Evolutionary conservation across 2,329 filamentous ascomycete species (phyloP).

Genomic region (Exophiala sideris): DNA sequence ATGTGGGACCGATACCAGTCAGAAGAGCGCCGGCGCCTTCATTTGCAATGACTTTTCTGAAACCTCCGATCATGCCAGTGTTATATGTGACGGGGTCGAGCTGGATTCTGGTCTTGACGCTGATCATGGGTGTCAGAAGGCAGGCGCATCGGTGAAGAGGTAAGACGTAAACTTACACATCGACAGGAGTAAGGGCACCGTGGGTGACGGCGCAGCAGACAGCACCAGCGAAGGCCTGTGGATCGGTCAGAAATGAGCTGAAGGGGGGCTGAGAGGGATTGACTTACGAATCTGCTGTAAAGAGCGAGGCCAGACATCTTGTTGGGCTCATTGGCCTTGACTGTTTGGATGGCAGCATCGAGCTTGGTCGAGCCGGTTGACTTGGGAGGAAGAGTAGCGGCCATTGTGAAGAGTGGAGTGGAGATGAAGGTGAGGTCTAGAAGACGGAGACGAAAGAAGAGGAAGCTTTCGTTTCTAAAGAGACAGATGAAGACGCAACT

Average conservation of each 20-base stretch:
- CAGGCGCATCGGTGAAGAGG: background rate
- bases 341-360: slow-evolving; percentile 49
- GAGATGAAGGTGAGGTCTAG: slow-evolving; percentile 9
- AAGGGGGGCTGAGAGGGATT: background rate
- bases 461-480: slow-evolving; percentile 30
- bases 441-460: slow-evolving; percentile 3
- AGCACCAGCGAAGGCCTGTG: slow-evolving; percentile 80
- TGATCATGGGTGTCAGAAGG: slow-evolving; percentile 41
- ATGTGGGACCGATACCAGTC: slow-evolving; percentile 81
- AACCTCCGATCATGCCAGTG: slow-evolving; percentile 78
- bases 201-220: slow-evolving; percentile 98
- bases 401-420: slow-evolving; percentile 35
- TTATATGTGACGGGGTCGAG: slow-evolving; percentile 88
- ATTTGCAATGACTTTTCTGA: slow-evolving; percentile 77
- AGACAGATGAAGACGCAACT: background rate
- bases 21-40: slow-evolving; percentile 84
- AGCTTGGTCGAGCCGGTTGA: slow-evolving; percentile 53
- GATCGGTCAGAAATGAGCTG: slow-evolving; percentile 1
- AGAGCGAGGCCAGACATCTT: slow-evolving; percentile 65
- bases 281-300: slow-evolving; percentile 59
- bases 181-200: slow-evolving; percentile 93
- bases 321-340: slow-evolving; percentile 46
- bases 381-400: slow-evolving; percentile 42
- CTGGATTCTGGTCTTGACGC: slow-evolving; percentile 94
- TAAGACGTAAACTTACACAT: slow-evolving; percentile 75